Conservation (phyloP, 2,329 filamentous ascomycete species). For the Plenodomus tracheiphilus region DNA sequence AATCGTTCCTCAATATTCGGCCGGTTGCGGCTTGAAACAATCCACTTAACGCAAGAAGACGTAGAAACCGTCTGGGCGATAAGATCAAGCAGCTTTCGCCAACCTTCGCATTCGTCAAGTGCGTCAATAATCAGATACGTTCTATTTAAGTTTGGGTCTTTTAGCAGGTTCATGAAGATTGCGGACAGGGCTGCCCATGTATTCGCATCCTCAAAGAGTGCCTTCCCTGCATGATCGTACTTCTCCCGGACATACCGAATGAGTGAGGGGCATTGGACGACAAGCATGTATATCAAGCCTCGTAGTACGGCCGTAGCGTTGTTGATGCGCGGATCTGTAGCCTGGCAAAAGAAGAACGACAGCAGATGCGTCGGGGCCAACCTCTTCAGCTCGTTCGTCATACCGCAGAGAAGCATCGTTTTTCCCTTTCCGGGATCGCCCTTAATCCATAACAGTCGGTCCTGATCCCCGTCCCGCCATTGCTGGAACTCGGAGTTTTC, state of each 20-base stretch:
- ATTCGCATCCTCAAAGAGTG: constrained; percentile 11
- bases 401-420: constrained; percentile 40
- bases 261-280: constrained; percentile 23
- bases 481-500: constrained; percentile 18
- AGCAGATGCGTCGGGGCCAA: constrained; percentile 3
- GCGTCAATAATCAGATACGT: constrained; percentile 18
- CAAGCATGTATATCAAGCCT: constrained; percentile 50
- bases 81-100: too few relatives aligned
- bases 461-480: constrained; percentile 17
- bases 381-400: constrained; percentile 30
- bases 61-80: too few relatives aligned
- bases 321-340: constrained; percentile 41
- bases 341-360: constrained; percentile 45
- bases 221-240: constrained; percentile 2
- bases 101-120: constrained; percentile 14
- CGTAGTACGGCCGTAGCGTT: constrained; percentile 48
- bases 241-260: constrained; percentile 7
- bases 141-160: constrained; percentile 26
- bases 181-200: constrained; percentile 14
- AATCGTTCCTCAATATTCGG: constrained; percentile 35
- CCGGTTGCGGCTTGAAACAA: constrained; percentile 49
- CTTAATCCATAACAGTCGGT: constrained; percentile 44
- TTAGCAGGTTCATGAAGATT: constrained; percentile 48
- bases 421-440: too few relatives aligned
- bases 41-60: constrained; percentile 4